Evolutionary conservation across 208 protist genomes (phyloP).

Genomic region (Leishmania amazonensis): DNA sequence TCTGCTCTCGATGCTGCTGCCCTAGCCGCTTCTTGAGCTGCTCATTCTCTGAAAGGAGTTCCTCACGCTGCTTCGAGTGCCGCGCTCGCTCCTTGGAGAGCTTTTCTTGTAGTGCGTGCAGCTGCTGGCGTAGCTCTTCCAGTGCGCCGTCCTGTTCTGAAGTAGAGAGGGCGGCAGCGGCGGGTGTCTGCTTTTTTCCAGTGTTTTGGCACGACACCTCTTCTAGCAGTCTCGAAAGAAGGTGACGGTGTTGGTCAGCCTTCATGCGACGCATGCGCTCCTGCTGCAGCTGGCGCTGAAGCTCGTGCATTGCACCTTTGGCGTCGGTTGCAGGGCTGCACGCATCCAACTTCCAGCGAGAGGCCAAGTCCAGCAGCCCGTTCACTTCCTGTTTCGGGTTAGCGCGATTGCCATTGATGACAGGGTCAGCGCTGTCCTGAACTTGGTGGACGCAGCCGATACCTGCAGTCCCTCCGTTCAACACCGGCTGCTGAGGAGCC

Average conservation of each 20-base stretch:
- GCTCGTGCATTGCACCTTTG: not conserved
- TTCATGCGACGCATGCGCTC: slow-evolving; percentile 12
- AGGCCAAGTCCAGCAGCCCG: not conserved
- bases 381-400: not conserved
- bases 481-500: not conserved
- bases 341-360: not conserved
- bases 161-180: not conserved
- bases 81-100: not conserved
- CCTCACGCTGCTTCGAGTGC: slow-evolving; percentile 3
- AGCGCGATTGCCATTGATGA: too few species aligned
- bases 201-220: too few species aligned
- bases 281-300: slow-evolving; percentile 20
- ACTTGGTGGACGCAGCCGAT: too few species aligned
- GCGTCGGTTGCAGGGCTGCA: not conserved
- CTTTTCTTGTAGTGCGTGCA: slow-evolving; percentile 11
- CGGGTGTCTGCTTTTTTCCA: not conserved
- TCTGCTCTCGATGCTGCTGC: slow-evolving; percentile 28
- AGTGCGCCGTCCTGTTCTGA: not conserved
- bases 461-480: not conserved
- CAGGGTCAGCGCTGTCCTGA: not conserved
- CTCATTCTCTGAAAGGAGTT: slow-evolving; percentile 6
- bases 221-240: not conserved
- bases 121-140: slow-evolving; percentile 8
- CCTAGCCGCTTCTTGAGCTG: slow-evolving; percentile 28
- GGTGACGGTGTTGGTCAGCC: slow-evolving; percentile 6